Conservation (phyloP, 306 rosid genomes). For the Morella rubra region DNA sequence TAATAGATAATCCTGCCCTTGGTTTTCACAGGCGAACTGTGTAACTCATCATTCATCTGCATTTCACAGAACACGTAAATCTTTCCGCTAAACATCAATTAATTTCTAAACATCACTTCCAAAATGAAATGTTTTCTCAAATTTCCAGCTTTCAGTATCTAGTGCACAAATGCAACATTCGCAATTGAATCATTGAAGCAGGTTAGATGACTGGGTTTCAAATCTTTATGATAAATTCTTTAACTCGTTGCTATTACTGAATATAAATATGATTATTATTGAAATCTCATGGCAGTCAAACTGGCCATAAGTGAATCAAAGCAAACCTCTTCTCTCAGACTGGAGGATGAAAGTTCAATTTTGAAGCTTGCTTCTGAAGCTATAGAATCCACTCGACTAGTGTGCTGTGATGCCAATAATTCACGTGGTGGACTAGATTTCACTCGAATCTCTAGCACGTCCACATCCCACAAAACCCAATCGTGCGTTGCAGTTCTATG, state of each 20-base stretch:
- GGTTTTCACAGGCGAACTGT: conserved; percentile 31
- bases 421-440: conserved; percentile 8
- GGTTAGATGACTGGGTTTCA: neutral
- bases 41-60: conserved; percentile 22
- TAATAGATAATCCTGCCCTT: conserved; percentile 69
- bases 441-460: conserved; percentile 47
- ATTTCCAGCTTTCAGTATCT: neutral
- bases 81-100: neutral
- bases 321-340: conserved; percentile 40
- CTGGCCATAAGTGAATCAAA: neutral
- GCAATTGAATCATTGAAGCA: neutral
- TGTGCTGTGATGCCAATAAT: conserved; percentile 27
- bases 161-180: neutral
- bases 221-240: neutral
- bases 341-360: conserved; percentile 43
- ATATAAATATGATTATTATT: neutral
- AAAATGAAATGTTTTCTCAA: too few relatives aligned
- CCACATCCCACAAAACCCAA: conserved; percentile 91
- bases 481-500: conserved; percentile 51
- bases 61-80: neutral
- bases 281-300: neutral
- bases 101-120: neutral
- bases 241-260: neutral
- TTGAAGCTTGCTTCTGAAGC: conserved; percentile 17
- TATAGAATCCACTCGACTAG: conserved; percentile 16